Evolutionary conservation across 352 stramenopile species (phyloP).

Genomic region (Phytophthora idaei): DNA sequence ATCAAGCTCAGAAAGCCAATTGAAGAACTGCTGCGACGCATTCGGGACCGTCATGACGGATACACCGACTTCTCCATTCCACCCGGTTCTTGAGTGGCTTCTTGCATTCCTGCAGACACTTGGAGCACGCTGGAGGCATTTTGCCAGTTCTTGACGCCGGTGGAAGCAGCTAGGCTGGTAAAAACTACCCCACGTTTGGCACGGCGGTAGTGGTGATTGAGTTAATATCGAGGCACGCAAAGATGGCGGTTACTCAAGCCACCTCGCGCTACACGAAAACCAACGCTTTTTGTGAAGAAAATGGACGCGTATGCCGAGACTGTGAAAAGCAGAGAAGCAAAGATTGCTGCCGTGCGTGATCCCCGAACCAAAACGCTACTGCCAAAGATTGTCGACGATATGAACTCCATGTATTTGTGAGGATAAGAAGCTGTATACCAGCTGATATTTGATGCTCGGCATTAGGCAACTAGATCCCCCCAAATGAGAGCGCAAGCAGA

Average conservation of each 20-base stretch:
- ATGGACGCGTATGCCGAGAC: neutral
- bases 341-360: neutral
- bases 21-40: constrained; percentile 4
- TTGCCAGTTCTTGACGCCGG: constrained; percentile 13
- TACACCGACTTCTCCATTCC: constrained; percentile 12
- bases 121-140: constrained; percentile 5
- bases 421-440: constrained; percentile 9
- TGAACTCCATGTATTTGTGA: neutral
- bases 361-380: neutral
- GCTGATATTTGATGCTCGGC: neutral
- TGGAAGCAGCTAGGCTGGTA: constrained; percentile 24
- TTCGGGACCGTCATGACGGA: constrained; percentile 7
- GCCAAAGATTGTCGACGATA: too few relatives aligned
- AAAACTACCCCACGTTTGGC: constrained; percentile 20
- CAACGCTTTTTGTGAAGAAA: too few relatives aligned
- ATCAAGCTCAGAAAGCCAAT: neutral
- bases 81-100: neutral
- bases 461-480: neutral
- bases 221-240: constrained; percentile 1
- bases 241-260: neutral
- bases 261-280: neutral
- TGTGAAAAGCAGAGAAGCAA: constrained; percentile 1
- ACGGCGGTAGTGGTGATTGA: constrained; percentile 10
- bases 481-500: constrained; percentile 8
- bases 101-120: neutral